Evolutionary conservation across 225 moss, liverwort and hornwort genomes (phyloP).

Genomic region (Bryum argenteum): DNA sequence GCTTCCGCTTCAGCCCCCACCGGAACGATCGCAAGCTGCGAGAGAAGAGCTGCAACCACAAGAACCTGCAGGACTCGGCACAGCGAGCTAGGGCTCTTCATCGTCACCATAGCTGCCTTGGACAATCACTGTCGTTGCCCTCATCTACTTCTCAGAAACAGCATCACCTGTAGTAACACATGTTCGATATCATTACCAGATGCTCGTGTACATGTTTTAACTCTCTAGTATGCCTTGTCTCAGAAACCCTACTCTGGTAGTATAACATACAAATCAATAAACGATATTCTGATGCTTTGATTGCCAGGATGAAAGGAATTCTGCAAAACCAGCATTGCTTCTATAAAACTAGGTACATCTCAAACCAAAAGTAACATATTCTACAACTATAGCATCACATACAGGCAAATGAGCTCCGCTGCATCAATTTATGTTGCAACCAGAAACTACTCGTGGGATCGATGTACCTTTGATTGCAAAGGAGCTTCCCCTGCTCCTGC

Average conservation of each 20-base stretch:
- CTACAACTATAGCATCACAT: neutral
- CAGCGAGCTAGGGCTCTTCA: slow-evolving; percentile 23
- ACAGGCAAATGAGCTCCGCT: neutral
- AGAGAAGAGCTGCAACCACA: slow-evolving; percentile 26
- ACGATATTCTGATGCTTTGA: no score
- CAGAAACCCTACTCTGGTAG: no score
- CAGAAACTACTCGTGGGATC: neutral
- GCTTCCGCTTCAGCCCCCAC: slow-evolving; percentile 33
- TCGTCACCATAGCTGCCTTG: slow-evolving; percentile 34
- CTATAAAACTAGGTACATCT: neutral
- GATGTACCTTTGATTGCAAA: slow-evolving; percentile 3
- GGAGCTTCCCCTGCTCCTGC: neutral
- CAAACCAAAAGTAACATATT: neutral
- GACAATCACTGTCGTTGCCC: slow-evolving; percentile 31
- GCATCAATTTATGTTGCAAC: neutral
- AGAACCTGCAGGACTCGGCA: slow-evolving; percentile 25
- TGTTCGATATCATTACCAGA: slow-evolving; percentile 6
- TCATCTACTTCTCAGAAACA: slow-evolving; percentile 17
- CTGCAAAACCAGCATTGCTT: no score
- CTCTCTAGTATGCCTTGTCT: neutral
- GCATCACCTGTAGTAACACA: slow-evolving; percentile 34
- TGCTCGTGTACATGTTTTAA: neutral
- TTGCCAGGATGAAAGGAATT: no score
- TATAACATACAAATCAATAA: no score
- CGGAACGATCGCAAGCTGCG: slow-evolving; percentile 30